Evolutionary conservation across 768 basidiomycete species (phyloP).

Genomic region (Lanmaoa rubissima): DNA sequence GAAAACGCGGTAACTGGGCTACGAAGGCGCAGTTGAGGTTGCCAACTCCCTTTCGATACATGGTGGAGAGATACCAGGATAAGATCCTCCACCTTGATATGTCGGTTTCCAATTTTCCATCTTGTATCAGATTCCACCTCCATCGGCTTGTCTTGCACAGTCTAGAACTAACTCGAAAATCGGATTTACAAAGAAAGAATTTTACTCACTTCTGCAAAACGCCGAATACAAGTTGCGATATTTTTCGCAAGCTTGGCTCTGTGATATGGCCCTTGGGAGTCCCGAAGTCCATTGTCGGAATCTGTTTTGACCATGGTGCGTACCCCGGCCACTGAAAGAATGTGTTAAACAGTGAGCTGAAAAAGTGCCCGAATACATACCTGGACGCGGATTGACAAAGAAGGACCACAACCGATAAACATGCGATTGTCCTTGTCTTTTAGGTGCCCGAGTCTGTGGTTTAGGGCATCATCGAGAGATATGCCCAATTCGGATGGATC

Average conservation of each 20-base stretch:
- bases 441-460: slow-evolving; percentile 55
- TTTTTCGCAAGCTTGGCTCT: slow-evolving; percentile 76
- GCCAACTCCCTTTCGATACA: slow-evolving; percentile 81
- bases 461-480: slow-evolving; percentile 60
- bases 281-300: slow-evolving; percentile 78
- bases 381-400: slow-evolving; percentile 77
- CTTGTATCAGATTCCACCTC: slow-evolving; percentile 61
- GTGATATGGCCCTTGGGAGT: slow-evolving; percentile 79
- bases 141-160: slow-evolving; percentile 45
- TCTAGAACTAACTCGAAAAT: slow-evolving; percentile 35
- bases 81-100: slow-evolving; percentile 64
- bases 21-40: slow-evolving; percentile 65
- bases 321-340: slow-evolving; percentile 74
- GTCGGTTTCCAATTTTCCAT: slow-evolving; percentile 58
- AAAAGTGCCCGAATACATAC: slow-evolving; percentile 35
- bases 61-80: slow-evolving; percentile 78
- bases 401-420: slow-evolving; percentile 72
- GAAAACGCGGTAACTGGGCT: not conserved
- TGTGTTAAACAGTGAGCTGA: not conserved
- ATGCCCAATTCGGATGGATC: slow-evolving; percentile 60
- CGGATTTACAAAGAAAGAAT: not conserved
- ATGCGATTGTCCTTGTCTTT: slow-evolving; percentile 60
- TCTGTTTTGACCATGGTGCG: slow-evolving; percentile 73
- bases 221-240: slow-evolving; percentile 70
- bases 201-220: slow-evolving; percentile 57